Percentiles rank a stretch among this genome's conserved stretches.
Conservation (phyloP, 225 moss, liverwort and hornwort species). For the Straminergon stramineum region DNA sequence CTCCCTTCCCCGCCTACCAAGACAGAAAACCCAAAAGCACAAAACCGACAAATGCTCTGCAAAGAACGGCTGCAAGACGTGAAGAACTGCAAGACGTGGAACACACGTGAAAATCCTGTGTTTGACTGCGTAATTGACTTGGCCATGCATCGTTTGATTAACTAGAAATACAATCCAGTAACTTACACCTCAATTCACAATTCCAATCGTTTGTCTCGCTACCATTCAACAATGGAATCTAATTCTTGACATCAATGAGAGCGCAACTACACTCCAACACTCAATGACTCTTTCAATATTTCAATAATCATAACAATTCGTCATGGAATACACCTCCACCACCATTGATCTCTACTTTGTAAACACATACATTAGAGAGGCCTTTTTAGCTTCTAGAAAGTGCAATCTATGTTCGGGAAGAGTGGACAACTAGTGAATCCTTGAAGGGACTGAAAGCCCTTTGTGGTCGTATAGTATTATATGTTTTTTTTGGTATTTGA, state of each 20-base stretch:
- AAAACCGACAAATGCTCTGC: not conserved
- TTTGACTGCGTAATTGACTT: not conserved
- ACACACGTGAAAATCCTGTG: not conserved
- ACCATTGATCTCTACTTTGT: not conserved
- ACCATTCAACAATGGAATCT: not conserved
- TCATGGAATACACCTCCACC: not conserved
- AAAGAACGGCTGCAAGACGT: not conserved
- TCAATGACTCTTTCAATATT: not conserved
- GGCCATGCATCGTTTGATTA: not conserved
- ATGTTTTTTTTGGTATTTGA: too few species aligned
- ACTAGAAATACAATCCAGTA: not conserved
- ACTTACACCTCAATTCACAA: not conserved
- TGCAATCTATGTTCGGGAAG: too few species aligned
- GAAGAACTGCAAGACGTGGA: not conserved
- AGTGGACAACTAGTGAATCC: too few species aligned
- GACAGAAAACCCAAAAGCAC: not conserved
- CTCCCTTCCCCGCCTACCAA: not conserved
- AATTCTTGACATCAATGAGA: not conserved
- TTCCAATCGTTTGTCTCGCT: not conserved
- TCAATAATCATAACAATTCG: not conserved
- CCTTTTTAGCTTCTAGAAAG: not conserved
- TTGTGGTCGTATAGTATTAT: too few species aligned
- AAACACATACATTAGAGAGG: not conserved
- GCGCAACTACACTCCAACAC: not conserved
- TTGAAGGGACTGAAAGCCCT: too few species aligned